A percentile compares a stretch with the other conserved stretches of the same genome.
These are phyloP conservation scores for Cyberlindnera sargentensis DNA, from an alignment of 805 yeast species.

Conservation along the genomic window DNA sequence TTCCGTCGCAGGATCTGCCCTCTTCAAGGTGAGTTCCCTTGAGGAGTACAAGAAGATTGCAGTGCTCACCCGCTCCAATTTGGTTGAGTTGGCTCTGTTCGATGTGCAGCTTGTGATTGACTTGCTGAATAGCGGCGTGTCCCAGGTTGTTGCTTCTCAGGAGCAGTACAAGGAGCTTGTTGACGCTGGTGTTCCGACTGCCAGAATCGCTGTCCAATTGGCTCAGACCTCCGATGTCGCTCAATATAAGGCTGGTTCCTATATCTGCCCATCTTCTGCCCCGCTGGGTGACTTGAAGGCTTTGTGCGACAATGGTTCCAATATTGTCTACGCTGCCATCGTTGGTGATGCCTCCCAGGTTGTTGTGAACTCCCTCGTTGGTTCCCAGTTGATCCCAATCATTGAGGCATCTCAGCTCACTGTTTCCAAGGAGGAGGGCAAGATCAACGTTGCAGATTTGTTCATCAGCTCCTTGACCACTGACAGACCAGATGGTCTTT, in stretches of 20 bases:
- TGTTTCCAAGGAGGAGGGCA: constrained; percentile 9
- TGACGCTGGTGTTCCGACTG: constrained; percentile 43
- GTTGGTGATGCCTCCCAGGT: constrained; percentile 7
- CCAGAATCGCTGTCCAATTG: constrained; percentile 15
- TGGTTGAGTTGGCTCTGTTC: constrained; percentile 18
- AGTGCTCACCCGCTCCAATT: constrained; percentile 20
- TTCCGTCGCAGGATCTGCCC: constrained; percentile 24
- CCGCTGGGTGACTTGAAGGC: constrained; percentile 16
- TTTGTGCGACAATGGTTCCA: constrained; percentile 14
- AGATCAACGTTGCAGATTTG: constrained; percentile 34
- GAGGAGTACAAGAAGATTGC: constrained; percentile 8
- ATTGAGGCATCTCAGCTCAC: constrained; percentile 16
- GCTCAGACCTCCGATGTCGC: constrained; percentile 3
- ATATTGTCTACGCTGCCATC: constrained; percentile 10
- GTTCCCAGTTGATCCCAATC: constrained; percentile 20
- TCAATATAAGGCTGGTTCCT: constrained; percentile 10
- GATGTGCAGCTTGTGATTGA: constrained; percentile 40
- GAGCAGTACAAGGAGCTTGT: constrained; percentile 27
- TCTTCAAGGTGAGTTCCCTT: constrained; percentile 14
- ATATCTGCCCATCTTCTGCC: constrained; percentile 14
- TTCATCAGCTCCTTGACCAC: constrained; percentile 52
- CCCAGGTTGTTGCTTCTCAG: constrained; percentile 34
- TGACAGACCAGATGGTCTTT: constrained; percentile 83
- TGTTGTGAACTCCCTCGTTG: constrained; percentile 15
- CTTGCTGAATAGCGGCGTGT: constrained; percentile 56